These are phyloP conservation scores for Xylariaceae sp. DNA, from an alignment of 2,329 filamentous ascomycete genomes.

Conservation along the genomic window DNA sequence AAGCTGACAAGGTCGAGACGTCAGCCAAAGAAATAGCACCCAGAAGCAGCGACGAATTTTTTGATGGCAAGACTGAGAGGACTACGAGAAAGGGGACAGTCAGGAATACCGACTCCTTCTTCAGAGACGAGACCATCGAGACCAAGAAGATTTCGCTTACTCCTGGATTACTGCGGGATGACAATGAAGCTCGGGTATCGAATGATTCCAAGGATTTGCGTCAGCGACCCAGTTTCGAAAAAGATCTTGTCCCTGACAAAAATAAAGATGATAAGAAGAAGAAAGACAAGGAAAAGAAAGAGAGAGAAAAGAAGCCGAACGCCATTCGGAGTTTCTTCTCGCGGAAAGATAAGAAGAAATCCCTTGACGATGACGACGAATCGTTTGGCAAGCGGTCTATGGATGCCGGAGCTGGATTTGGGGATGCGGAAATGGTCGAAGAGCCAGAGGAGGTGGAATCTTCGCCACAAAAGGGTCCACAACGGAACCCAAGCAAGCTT, in stretches of 20 bases:
- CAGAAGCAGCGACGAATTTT: constrained; percentile 71
- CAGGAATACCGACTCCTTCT: constrained; percentile 94
- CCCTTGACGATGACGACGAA: constrained; percentile 64
- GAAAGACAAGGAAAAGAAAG: constrained; percentile 65
- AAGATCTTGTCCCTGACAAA: constrained; percentile 54
- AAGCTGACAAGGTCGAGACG: constrained; percentile 42
- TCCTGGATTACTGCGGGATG: constrained; percentile 88
- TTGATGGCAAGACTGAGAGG: constrained; percentile 61
- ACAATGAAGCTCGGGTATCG: constrained; percentile 58
- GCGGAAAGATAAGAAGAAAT: constrained; percentile 66
- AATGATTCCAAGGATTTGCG: constrained; percentile 54
- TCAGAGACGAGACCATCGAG: constrained; percentile 93
- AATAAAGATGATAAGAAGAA: constrained; percentile 70
- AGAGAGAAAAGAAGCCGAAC: constrained; percentile 53
- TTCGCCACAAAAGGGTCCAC: constrained; percentile 56
- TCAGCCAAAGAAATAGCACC: constrained; percentile 34
- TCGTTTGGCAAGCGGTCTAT: constrained; percentile 67
- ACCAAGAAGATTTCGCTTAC: constrained; percentile 98
- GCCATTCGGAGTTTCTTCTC: constrained; percentile 66
- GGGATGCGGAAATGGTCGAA: constrained; percentile 51
- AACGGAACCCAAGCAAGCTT: constrained; percentile 70
- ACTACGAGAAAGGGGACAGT: constrained; percentile 85
- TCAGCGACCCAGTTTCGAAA: constrained; percentile 65
- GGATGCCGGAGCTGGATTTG: constrained; percentile 53
- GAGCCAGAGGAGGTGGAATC: constrained; percentile 55